Conservation (phyloP, 768 basidiomycete genomes). For the Dictyophora rubrovolvata region DNA sequence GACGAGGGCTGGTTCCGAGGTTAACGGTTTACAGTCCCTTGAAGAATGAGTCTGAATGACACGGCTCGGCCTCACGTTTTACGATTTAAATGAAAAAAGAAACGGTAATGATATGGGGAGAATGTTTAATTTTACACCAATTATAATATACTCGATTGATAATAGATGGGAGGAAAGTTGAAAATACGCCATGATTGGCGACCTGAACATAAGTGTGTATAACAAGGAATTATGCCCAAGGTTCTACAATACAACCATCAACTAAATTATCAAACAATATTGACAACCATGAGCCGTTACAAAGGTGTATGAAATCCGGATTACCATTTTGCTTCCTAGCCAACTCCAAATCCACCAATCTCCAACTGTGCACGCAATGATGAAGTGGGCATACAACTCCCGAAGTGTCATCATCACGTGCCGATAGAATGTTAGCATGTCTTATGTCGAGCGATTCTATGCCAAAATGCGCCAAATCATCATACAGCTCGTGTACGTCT, state of each 20-base stretch:
- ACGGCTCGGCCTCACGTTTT: too few relatives aligned
- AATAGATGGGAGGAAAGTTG: too few relatives aligned
- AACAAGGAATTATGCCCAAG: neutral
- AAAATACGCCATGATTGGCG: neutral
- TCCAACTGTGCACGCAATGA: neutral
- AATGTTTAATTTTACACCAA: too few relatives aligned
- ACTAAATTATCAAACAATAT: neutral
- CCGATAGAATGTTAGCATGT: neutral
- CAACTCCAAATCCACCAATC: neutral
- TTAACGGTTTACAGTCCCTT: too few relatives aligned
- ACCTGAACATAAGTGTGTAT: too few relatives aligned
- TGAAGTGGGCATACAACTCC: neutral
- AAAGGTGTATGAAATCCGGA: neutral
- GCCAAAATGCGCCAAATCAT: neutral
- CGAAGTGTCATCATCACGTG: neutral
- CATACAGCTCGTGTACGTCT: neutral
- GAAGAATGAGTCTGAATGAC: too few relatives aligned
- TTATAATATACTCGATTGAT: too few relatives aligned
- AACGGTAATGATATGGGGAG: neutral
- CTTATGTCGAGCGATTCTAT: neutral
- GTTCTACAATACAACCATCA: neutral
- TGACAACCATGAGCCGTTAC: neutral
- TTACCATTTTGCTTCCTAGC: neutral
- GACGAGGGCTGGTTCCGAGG: too few relatives aligned
- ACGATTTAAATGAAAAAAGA: too few relatives aligned